phyloP scores from a whole-genome alignment of 768 basidiomycete species.

The Pleurotus salmoneostramineus region DNA sequence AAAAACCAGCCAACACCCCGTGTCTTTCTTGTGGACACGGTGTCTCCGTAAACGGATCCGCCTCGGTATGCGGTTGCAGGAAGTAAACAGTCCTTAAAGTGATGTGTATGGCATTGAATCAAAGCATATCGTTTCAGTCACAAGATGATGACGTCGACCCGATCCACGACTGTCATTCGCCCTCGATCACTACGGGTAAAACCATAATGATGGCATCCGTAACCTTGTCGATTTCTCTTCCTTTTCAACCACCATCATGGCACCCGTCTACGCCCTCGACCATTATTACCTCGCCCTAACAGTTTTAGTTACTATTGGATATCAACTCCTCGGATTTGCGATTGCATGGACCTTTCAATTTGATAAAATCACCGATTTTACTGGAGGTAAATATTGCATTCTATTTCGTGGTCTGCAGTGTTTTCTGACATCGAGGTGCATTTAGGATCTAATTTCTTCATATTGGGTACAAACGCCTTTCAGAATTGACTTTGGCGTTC shows the following conservation, averaged over 20 bases:
- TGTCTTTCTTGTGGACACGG: conserved; percentile 10
- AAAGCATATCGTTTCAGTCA: background rate
- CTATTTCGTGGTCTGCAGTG: background rate
- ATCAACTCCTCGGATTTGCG: conserved; percentile 58
- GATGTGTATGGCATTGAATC: background rate
- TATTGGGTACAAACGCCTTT: conserved; percentile 37
- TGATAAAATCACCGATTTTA: conserved; percentile 74
- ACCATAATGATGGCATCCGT: too few relatives aligned
- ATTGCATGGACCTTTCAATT: conserved; percentile 70
- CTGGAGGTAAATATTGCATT: conserved; percentile 36
- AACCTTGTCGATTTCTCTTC: background rate
- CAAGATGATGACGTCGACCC: background rate
- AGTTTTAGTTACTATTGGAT: conserved; percentile 48
- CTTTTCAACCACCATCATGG: background rate
- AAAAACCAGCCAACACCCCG: background rate
- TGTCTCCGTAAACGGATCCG: background rate
- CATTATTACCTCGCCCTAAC: conserved; percentile 45
- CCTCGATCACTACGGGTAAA: too few relatives aligned
- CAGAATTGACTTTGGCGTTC: background rate
- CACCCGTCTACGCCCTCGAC: conserved; percentile 2
- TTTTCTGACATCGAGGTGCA: background rate
- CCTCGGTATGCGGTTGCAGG: conserved; percentile 8
- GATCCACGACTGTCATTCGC: background rate
- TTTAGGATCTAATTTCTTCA: conserved; percentile 62
- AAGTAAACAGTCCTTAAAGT: background rate